Evolutionary conservation across 1,139 yeast genomes (phyloP).

Genomic region (Sugiyamaella xylanicola): DNA sequence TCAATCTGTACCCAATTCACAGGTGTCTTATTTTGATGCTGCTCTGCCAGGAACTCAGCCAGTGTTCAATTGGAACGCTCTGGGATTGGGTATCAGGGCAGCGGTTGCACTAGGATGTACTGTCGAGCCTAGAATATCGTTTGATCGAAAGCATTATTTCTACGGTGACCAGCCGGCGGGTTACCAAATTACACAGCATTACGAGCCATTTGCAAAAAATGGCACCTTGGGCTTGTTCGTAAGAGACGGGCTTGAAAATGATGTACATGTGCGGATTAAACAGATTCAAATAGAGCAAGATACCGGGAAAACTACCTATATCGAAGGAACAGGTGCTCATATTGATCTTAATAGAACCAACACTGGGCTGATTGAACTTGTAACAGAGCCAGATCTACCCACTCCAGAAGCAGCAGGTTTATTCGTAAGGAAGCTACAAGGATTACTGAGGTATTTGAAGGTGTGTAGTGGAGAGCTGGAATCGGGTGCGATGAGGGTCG

Average conservation of each 20-base stretch:
- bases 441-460: slow-evolving; percentile 63
- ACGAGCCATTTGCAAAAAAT: slow-evolving; percentile 70
- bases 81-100: slow-evolving; percentile 68
- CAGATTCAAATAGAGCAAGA: slow-evolving; percentile 93
- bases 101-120: slow-evolving; percentile 70
- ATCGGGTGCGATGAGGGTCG: slow-evolving; percentile 93
- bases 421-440: slow-evolving; percentile 80
- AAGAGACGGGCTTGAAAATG: slow-evolving; percentile 54
- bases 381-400: slow-evolving; percentile 85
- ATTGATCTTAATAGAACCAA: slow-evolving; percentile 85
- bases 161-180: slow-evolving; percentile 97
- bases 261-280: slow-evolving; percentile 49
- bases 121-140: slow-evolving; percentile 60
- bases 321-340: slow-evolving; percentile 41
- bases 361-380: slow-evolving; percentile 85
- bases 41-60: slow-evolving; percentile 97
- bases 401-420: slow-evolving; percentile 68
- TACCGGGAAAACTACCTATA: slow-evolving; percentile 80
- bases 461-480: slow-evolving; percentile 91
- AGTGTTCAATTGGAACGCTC: slow-evolving; percentile 70
- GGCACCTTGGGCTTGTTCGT: slow-evolving; percentile 58
- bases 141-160: slow-evolving; percentile 94
- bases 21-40: slow-evolving; percentile 77
- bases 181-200: slow-evolving; percentile 91
- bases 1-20: slow-evolving; percentile 63